These are phyloP conservation scores for Hyaloscypha finlandica DNA, from an alignment of 495 filamentous ascomycete genomes.

Conservation along the genomic window DNA sequence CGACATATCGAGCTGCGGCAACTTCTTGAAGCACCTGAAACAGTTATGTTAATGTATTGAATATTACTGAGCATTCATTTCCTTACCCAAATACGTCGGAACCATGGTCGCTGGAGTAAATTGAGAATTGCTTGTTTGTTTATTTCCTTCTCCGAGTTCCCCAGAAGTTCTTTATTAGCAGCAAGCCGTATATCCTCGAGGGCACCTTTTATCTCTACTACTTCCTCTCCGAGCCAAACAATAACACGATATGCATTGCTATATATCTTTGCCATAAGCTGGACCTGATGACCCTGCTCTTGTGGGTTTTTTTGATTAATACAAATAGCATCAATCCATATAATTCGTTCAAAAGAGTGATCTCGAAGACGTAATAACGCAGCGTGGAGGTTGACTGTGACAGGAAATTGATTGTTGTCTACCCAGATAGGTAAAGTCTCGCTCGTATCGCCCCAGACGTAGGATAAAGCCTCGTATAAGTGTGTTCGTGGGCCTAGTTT, in stretches of 20 bases:
- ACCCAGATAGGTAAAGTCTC: background rate
- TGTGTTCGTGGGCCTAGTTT: conserved; percentile 5
- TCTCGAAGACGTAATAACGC: background rate
- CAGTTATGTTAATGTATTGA: conserved; percentile 9
- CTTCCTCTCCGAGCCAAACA: conserved; percentile 37
- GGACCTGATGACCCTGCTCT: conserved; percentile 30
- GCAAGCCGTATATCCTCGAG: conserved; percentile 25
- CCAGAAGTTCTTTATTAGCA: background rate
- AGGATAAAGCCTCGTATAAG: conserved; percentile 1
- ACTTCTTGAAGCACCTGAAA: conserved; percentile 32
- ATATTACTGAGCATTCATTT: background rate
- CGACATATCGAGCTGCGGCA: conserved; percentile 33
- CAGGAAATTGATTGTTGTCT: background rate
- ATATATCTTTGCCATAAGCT: conserved; percentile 40
- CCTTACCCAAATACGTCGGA: conserved; percentile 38
- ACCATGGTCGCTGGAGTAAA: conserved; percentile 34
- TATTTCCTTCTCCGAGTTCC: background rate
- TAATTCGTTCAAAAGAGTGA: background rate
- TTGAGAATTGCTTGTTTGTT: conserved; percentile 18
- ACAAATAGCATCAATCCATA: conserved; percentile 7
- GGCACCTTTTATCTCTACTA: conserved; percentile 25
- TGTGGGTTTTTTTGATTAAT: conserved; percentile 31
- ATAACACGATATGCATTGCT: conserved; percentile 33
- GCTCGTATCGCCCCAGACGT: background rate
- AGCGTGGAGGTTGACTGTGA: background rate